These are phyloP conservation scores for Dillenia suffruticosa DNA, from an alignment of 164 flowering plant species.

Conservation along the genomic window DNA sequence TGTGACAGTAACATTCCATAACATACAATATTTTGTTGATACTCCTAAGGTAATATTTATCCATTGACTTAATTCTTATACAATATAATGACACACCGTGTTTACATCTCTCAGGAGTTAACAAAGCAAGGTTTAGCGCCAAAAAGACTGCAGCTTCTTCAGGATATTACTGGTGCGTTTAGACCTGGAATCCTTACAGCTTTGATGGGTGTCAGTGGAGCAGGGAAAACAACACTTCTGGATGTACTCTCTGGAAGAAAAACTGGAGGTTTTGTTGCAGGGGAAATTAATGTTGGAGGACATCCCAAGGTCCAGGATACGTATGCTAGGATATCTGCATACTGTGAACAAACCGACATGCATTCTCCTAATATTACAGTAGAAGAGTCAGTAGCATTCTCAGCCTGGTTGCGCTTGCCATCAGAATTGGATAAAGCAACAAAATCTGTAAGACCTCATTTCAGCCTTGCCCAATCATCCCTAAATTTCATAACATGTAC, in stretches of 20 bases:
- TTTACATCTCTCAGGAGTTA: neutral
- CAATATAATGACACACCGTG: too few relatives aligned
- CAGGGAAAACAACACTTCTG: neutral
- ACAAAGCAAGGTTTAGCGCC: neutral
- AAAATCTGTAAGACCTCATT: too few relatives aligned
- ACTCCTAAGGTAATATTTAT: slow-evolving; percentile 22
- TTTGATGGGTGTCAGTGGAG: slow-evolving; percentile 4
- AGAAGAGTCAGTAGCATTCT: neutral
- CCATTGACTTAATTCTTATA: neutral
- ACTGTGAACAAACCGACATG: neutral
- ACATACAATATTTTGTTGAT: slow-evolving; percentile 37
- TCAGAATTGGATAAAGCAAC: too few relatives aligned
- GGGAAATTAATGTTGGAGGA: neutral
- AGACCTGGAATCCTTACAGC: slow-evolving; percentile 2
- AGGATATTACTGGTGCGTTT: neutral
- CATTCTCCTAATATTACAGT: neutral
- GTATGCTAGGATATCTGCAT: neutral
- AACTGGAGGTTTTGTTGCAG: neutral
- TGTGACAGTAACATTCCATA: slow-evolving; percentile 25
- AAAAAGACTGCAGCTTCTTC: neutral
- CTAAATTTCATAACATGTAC: too few relatives aligned
- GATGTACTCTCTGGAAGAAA: slow-evolving; percentile 1
- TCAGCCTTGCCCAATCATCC: too few relatives aligned
- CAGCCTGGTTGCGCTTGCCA: neutral
- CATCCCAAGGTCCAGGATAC: neutral